These are phyloP conservation scores for Graphium sp. DNA, from an alignment of 2,329 filamentous ascomycete genomes.

Conservation along the genomic window DNA sequence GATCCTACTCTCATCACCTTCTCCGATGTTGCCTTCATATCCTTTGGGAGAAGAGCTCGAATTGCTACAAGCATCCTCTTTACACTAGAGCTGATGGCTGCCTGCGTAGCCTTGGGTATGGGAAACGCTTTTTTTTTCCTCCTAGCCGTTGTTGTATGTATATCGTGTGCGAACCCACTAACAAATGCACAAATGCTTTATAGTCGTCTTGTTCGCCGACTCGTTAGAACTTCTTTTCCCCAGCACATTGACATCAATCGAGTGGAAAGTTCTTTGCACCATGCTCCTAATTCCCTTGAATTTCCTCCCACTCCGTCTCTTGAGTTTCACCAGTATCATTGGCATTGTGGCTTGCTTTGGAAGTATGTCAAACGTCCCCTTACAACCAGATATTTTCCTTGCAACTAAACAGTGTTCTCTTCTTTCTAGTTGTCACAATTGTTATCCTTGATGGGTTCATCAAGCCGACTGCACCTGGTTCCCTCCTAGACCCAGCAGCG, in stretches of 20 bases:
- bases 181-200: neutral
- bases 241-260: constrained; percentile 40
- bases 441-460: constrained; percentile 74
- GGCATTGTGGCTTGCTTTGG: constrained; percentile 83
- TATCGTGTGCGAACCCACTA: no score
- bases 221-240: constrained; percentile 68
- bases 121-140: neutral
- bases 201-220: constrained; percentile 80
- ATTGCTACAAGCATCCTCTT: constrained; percentile 75
- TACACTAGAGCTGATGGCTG: constrained; percentile 70
- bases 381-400: no score
- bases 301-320: constrained; percentile 64
- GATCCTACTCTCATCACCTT: constrained; percentile 82
- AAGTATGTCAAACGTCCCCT: constrained; percentile 42
- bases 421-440: constrained; percentile 54
- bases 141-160: no score
- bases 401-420: neutral
- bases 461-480: constrained; percentile 66
- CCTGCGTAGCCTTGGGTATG: constrained; percentile 58
- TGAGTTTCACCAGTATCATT: constrained; percentile 83
- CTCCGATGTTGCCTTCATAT: constrained; percentile 81
- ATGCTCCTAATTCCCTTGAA: constrained; percentile 64
- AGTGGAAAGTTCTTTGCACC: constrained; percentile 79
- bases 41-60: constrained; percentile 69
- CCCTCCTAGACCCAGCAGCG: constrained; percentile 59